Evolutionary conservation across 306 rosid species (phyloP), one percentile per base, ranked within the genome.

Genomic region (Fragaria ananassa): DNA sequence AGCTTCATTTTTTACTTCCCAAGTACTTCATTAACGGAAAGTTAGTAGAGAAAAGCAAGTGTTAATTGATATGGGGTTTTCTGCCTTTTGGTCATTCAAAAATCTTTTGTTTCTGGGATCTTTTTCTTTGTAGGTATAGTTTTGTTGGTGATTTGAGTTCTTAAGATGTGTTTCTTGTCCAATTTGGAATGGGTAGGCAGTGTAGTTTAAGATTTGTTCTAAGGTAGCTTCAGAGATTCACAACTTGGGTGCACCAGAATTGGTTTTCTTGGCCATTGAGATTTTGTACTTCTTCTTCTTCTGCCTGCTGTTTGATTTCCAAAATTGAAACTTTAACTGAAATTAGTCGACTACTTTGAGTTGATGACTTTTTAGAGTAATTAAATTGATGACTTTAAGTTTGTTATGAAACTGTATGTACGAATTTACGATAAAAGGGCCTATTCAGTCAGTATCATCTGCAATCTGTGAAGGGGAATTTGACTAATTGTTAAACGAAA

Each of bases 161-260:
- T 25, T 23, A 37, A 37, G 66, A 53, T 27, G 63, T 76, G 78
- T 76, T 74, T 81, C 72, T 34, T 65, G 58, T 76, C 42, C 72
- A 46, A 73, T 77, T 72, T 72, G 57, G 76, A 74, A 68, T 78
- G 79, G 73, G 62, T 56, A 29, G 73, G 44, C 70, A 37, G 74
- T 61, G 15, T 50, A 37, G 54, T 74, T 8, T 74, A 82, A 60
- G 68, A 54, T 18, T 58, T 35, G 31, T 49, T 31, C 37, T 60
- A 4, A 27, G 53, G 76, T 23, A 23, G 54, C 10, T 68, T 17
- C 73, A 44, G 13, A 57, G 51, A 57, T 73, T 73, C 44, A 27
- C 42, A 39, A 14, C 64, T 78, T 47, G 72, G 65, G 57, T 71
- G 12, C 25, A 21, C 31, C 34, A 29, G 69, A 25, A 49, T 37